Evolutionary conservation across 2,329 filamentous ascomycete species (phyloP).

Genomic region (Eurotiales sp.): DNA sequence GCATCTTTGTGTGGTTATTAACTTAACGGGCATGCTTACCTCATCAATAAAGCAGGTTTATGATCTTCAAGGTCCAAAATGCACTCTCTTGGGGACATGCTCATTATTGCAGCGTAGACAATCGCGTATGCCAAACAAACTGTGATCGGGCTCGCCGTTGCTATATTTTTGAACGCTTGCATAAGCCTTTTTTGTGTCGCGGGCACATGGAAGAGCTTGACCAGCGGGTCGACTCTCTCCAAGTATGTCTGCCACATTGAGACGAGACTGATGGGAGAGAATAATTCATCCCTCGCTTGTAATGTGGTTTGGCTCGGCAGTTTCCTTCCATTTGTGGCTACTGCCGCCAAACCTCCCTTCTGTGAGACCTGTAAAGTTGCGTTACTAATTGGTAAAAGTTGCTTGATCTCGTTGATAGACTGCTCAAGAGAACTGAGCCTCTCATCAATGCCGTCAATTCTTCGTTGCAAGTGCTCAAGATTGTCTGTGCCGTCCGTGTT

Average conservation of each 20-base stretch:
- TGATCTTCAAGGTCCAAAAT: not conserved
- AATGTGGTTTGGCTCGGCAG: too few relatives aligned
- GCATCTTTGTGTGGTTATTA: too few relatives aligned
- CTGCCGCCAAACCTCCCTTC: too few relatives aligned
- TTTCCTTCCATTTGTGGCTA: too few relatives aligned
- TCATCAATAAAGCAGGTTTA: not conserved
- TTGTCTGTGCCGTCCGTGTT: not conserved
- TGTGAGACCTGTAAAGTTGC: too few relatives aligned
- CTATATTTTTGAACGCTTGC: not conserved
- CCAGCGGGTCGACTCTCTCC: conserved; percentile 41
- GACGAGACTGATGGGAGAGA: too few relatives aligned
- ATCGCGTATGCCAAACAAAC: conserved; percentile 8
- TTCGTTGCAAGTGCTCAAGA: not conserved
- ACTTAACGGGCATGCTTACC: too few relatives aligned
- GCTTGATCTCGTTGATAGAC: not conserved
- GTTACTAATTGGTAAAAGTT: too few relatives aligned
- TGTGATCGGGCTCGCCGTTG: not conserved
- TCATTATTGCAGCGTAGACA: conserved; percentile 2
- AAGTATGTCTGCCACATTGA: conserved; percentile 59
- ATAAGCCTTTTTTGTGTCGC: not conserved
- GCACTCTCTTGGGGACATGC: not conserved
- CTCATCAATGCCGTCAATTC: not conserved
- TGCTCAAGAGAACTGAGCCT: not conserved
- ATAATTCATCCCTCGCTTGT: too few relatives aligned
- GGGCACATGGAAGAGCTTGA: conserved; percentile 5